A percentile compares a stretch with the other conserved stretches of the same genome.
Evolutionary conservation across 1,139 yeast genomes (phyloP).

Genomic region (Diutina catenulata): DNA sequence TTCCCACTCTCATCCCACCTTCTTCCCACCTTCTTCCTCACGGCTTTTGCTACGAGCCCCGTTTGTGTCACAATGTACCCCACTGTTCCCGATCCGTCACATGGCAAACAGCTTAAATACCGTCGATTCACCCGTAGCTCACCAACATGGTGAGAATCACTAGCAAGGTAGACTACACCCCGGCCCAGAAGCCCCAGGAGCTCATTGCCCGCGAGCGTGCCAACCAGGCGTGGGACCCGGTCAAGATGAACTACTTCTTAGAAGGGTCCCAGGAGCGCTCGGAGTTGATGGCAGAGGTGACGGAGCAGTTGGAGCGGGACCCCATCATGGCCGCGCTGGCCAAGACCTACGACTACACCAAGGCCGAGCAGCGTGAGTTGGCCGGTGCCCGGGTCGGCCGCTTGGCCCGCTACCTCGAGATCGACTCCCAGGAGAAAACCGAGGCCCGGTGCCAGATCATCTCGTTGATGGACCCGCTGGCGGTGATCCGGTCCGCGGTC

Average conservation of each 20-base stretch:
- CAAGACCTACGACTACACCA: conserved; percentile 26
- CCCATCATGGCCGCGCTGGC: conserved; percentile 30
- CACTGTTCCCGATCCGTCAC: too few relatives aligned
- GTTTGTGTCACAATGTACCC: too few relatives aligned
- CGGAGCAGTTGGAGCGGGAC: conserved; percentile 39
- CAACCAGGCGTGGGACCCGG: conserved; percentile 18
- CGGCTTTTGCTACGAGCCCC: too few relatives aligned
- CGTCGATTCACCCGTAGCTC: too few relatives aligned
- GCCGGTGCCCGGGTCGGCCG: conserved; percentile 34
- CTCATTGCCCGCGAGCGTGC: conserved; percentile 25
- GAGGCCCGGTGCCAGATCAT: conserved; percentile 26
- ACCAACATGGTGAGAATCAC: conserved; percentile 7
- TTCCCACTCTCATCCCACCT: too few relatives aligned
- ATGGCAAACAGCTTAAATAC: too few relatives aligned
- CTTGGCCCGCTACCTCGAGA: conserved; percentile 32
- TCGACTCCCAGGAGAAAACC: conserved; percentile 24
- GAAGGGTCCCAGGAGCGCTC: conserved; percentile 28
- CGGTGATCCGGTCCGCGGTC: conserved; percentile 37
- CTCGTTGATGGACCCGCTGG: conserved; percentile 39
- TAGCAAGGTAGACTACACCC: conserved; percentile 9
- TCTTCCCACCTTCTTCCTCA: too few relatives aligned
- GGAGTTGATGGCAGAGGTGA: conserved; percentile 19
- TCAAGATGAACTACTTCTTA: conserved; percentile 27
- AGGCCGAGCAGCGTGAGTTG: conserved; percentile 29
- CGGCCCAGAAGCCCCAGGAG: conserved; percentile 25